Evolutionary conservation across 208 protist species (phyloP), one percentile per base, ranked within the genome.

Genomic region (Acanthamoeba healyi): DNA sequence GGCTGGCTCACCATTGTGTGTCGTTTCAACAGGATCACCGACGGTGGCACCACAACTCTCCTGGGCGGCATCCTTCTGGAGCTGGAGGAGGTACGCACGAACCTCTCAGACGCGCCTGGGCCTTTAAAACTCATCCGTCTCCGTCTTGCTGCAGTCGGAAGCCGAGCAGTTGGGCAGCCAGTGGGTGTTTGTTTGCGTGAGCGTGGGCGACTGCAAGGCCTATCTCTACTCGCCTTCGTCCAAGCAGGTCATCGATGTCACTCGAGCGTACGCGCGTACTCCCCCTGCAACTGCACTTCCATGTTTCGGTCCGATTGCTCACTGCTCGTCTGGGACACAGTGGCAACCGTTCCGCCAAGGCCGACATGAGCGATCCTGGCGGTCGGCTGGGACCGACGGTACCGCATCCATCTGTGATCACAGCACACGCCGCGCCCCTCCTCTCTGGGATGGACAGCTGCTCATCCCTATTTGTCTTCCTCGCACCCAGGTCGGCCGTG

Each of bases 171-270:
- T 92, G 32, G 86, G 86, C 19, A 74, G 14, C 56, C 61, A 42
- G 15, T 96, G 94, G 92, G 81, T 70, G 9, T 96, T 96, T 42
- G n/a, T 96, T 4, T 96, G 94, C 44, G 94, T 54, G 9, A 82
- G 32, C 14, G 93, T 96, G 22, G 95, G 95, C 34, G 95, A 96
- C 82, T 96, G 95, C 67, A 96, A 96, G 82, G 95, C 94, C 19
- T 96, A 94, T 63, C 29, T 94, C 14, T 70, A 95, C 9, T 94
- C 72, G 6, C 15, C 42, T 77, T n/a, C 93, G 38, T 58, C 24
- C 12, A n/a, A 40, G 19, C 56, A 87, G 12, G 89, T 92, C 42
- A 94, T 49, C 24, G 95, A 96, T 56, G 82, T 96, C 65, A 96
- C 95, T n/a, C 94, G 12, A 26, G 65, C n/a, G n/a, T n/a, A n/a